Evolutionary conservation across 2,329 filamentous ascomycete genomes (phyloP).

Genomic region (Cercospora zeae-maydis): DNA sequence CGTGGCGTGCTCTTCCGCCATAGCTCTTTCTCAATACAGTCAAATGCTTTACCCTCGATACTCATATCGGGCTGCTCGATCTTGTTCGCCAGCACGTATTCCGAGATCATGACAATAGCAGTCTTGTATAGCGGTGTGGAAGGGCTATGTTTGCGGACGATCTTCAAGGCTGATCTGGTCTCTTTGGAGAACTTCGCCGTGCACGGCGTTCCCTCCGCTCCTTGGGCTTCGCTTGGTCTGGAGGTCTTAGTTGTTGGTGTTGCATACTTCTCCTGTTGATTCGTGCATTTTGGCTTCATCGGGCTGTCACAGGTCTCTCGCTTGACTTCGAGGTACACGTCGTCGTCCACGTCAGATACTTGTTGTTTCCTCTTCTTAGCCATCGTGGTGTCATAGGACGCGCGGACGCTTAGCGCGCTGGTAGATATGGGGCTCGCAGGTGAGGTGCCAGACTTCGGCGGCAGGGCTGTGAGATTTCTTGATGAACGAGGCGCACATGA

Average conservation of each 20-base stretch:
- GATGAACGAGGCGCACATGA: background rate
- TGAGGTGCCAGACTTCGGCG: background rate
- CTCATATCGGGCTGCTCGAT: background rate
- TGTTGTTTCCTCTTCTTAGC: background rate
- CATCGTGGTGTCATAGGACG: background rate
- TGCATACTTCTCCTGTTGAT: background rate
- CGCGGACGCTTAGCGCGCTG: background rate
- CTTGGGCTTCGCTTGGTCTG: too few relatives aligned
- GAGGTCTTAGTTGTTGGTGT: background rate
- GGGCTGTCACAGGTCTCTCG: background rate
- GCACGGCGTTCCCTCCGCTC: background rate
- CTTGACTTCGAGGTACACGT: background rate
- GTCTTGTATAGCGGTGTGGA: background rate
- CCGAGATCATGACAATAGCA: background rate
- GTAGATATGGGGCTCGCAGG: too few relatives aligned
- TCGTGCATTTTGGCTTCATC: background rate
- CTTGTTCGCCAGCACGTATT: background rate
- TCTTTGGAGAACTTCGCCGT: background rate
- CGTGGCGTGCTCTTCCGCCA: background rate
- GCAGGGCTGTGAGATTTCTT: background rate
- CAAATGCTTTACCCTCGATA: background rate
- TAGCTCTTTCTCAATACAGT: background rate
- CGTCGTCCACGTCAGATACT: background rate
- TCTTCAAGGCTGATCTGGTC: background rate
- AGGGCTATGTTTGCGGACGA: background rate